Evolutionary conservation across 2,329 filamentous ascomycete species (phyloP).

Genomic region (Phyllosticta capitalensis): DNA sequence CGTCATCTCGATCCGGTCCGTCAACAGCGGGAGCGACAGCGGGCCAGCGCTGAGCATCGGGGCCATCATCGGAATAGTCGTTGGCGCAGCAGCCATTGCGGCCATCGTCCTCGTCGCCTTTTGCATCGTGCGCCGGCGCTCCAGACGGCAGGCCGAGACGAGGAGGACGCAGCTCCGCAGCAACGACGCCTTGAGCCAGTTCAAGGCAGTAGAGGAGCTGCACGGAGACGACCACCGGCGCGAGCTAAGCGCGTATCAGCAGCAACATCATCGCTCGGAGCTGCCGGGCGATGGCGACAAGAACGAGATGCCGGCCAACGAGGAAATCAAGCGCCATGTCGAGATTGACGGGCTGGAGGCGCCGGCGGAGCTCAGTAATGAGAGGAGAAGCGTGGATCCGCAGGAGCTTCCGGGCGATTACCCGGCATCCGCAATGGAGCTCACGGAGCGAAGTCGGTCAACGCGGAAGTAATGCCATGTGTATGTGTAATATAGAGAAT

Average conservation of each 20-base stretch:
- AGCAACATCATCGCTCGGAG: not conserved
- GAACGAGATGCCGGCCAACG: not conserved
- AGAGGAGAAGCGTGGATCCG: not conserved
- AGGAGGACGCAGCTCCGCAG: not conserved
- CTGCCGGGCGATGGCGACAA: not conserved
- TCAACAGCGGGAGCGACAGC: not conserved
- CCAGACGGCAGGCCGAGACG: not conserved
- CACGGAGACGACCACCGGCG: not conserved
- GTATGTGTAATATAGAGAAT: not conserved
- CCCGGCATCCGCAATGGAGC: not conserved
- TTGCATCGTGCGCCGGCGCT: not conserved
- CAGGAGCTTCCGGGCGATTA: not conserved
- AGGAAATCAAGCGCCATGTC: not conserved
- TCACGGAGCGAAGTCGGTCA: not conserved
- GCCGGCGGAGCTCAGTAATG: not conserved
- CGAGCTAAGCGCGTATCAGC: not conserved
- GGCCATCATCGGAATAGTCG: not conserved
- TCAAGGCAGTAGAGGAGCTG: not conserved
- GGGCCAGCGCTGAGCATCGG: not conserved
- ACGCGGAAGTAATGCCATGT: not conserved
- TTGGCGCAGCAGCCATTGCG: not conserved
- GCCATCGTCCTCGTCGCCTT: not conserved
- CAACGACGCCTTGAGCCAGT: not conserved
- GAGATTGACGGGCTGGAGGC: not conserved
- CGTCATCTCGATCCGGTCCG: not conserved